These are phyloP conservation scores for Hypsizygus marmoreus DNA, from an alignment of 768 basidiomycete genomes.

Conservation along the genomic window DNA sequence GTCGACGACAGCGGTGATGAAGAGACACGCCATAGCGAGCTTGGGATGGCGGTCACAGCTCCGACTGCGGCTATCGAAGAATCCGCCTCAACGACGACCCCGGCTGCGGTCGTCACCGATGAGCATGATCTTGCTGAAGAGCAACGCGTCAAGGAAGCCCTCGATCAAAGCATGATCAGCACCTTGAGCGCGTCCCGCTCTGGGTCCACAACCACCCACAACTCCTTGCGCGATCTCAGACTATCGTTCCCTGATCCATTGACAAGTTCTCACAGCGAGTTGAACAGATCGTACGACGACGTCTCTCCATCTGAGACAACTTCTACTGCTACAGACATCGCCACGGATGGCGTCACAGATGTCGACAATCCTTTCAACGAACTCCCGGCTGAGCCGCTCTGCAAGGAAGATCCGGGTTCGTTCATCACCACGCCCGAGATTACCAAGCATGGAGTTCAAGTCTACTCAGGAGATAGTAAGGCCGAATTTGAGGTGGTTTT, in stretches of 20 bases:
- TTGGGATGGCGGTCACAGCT: slow-evolving; percentile 32
- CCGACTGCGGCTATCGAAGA: slow-evolving; percentile 33
- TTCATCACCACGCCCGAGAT: slow-evolving; percentile 37
- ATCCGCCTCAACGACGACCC: slow-evolving; percentile 30
- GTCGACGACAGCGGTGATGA: slow-evolving; percentile 65
- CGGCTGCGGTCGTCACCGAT: slow-evolving; percentile 23
- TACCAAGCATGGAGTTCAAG: slow-evolving; percentile 27
- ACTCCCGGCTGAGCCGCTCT: slow-evolving; percentile 15
- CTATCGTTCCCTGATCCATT: slow-evolving; percentile 85
- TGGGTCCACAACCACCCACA: slow-evolving; percentile 56
- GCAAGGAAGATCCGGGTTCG: slow-evolving; percentile 36
- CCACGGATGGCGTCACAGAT: slow-evolving; percentile 23
- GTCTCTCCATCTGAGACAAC: slow-evolving; percentile 40
- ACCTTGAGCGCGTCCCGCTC: slow-evolving; percentile 77
- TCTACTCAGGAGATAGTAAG: slow-evolving; percentile 25
- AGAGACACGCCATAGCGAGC: slow-evolving; percentile 23
- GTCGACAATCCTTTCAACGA: slow-evolving; percentile 14
- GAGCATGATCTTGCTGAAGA: slow-evolving; percentile 59
- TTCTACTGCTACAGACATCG: slow-evolving; percentile 24
- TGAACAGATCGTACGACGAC: slow-evolving; percentile 60
- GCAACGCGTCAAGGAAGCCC: slow-evolving; percentile 66
- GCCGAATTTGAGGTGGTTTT: slow-evolving; percentile 61
- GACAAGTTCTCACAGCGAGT: slow-evolving; percentile 66
- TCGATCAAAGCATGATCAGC: slow-evolving; percentile 83
- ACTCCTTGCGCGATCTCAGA: slow-evolving; percentile 71